Evolutionary conservation across 768 basidiomycete species (phyloP).

Genomic region (Dacryopinax spathularia): DNA sequence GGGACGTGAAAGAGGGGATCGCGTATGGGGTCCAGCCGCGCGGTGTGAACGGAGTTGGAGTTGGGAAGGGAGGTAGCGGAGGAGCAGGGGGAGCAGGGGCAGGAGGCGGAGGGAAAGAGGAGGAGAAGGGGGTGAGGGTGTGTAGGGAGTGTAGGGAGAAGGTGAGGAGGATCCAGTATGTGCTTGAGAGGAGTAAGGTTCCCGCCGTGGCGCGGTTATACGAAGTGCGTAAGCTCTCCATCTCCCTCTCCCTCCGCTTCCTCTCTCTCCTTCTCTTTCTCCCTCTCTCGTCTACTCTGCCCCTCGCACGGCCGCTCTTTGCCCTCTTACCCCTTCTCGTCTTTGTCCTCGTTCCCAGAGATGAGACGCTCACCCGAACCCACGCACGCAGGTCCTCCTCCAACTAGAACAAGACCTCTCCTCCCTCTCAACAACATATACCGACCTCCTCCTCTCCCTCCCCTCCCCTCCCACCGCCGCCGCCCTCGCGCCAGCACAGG

Average conservation of each 20-base stretch:
- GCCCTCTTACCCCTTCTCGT: too few relatives aligned
- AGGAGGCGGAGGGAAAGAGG: conserved; percentile 56
- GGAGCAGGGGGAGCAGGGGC: conserved; percentile 45
- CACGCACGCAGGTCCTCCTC: conserved; percentile 47
- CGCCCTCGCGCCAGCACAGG: conserved; percentile 36
- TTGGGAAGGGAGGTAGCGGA: conserved; percentile 12
- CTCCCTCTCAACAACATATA: conserved; percentile 70
- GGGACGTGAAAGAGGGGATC: conserved; percentile 20
- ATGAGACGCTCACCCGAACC: too few relatives aligned
- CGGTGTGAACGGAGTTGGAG: conserved; percentile 17
- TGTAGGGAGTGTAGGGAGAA: conserved; percentile 72
- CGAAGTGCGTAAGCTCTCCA: conserved; percentile 33
- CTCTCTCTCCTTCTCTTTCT: background rate
- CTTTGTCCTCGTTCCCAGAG: too few relatives aligned
- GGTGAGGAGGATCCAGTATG: conserved; percentile 69
- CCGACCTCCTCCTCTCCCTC: conserved; percentile 63
- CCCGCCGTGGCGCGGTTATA: conserved; percentile 59
- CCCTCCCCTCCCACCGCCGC: conserved; percentile 31
- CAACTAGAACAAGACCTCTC: conserved; percentile 80
- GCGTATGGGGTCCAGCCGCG: conserved; percentile 15
- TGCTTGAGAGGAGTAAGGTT: conserved; percentile 42
- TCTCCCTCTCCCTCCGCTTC: background rate
- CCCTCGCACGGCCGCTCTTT: too few relatives aligned
- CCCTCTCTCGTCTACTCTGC: too few relatives aligned
- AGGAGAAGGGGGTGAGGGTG: conserved; percentile 75